Evolutionary conservation across 2,329 filamentous ascomycete genomes (phyloP).

Genomic region (Fusarium tricinctum): DNA sequence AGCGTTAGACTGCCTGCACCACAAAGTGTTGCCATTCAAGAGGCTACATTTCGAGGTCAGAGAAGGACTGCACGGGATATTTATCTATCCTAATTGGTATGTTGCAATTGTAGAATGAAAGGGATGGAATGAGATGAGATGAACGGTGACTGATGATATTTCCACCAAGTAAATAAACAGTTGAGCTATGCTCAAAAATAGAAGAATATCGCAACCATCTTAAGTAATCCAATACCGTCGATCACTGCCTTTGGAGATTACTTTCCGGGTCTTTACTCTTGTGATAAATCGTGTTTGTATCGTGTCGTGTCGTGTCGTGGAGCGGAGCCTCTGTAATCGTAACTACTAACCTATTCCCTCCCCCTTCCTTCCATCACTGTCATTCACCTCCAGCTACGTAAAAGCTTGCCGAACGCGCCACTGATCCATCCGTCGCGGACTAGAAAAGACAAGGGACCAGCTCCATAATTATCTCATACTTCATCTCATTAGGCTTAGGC

Average conservation of each 20-base stretch:
- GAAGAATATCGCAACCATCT: background rate
- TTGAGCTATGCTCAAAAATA: background rate
- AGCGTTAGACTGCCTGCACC: conserved; percentile 3
- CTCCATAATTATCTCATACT: conserved; percentile 48
- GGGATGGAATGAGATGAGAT: background rate
- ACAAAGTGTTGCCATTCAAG: conserved; percentile 12
- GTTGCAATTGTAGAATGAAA: background rate
- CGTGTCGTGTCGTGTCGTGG: conserved; percentile 26
- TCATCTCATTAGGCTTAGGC: conserved; percentile 3
- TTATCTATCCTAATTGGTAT: background rate
- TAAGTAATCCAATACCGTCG: background rate
- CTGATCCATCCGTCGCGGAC: conserved; percentile 34
- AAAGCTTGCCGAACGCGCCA: conserved; percentile 49
- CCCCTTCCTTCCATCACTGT: background rate
- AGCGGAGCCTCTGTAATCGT: conserved; percentile 44
- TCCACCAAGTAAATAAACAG: background rate
- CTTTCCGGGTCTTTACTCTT: conserved; percentile 12
- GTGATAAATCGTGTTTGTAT: conserved; percentile 20
- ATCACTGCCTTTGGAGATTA: conserved; percentile 10
- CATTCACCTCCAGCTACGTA: background rate
- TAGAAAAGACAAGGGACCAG: conserved; percentile 37
- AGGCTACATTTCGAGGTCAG: conserved; percentile 4
- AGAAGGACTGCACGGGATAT: background rate
- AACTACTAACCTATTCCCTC: conserved; percentile 14
- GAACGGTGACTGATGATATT: background rate